A percentile compares a stretch with the other conserved stretches of the same genome.
These are phyloP conservation scores for Theobroma grandiflorum DNA, from an alignment of 441 rosid genomes.

Conservation along the genomic window DNA sequence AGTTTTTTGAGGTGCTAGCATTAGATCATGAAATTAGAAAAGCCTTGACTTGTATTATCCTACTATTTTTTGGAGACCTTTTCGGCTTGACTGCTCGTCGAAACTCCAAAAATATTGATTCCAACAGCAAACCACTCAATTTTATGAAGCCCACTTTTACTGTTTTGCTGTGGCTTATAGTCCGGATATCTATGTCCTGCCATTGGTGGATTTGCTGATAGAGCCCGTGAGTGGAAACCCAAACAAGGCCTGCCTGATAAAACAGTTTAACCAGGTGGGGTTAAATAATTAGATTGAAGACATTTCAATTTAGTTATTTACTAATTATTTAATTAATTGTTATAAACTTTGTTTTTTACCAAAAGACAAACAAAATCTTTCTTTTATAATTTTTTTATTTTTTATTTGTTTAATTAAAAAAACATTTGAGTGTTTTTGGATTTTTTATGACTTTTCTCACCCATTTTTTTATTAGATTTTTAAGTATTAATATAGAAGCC, in stretches of 20 bases:
- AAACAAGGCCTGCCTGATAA: background rate
- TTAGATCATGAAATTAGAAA: background rate
- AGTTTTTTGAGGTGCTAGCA: background rate
- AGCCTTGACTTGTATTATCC: background rate
- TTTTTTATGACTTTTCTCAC: too few relatives aligned
- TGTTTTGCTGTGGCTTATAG: background rate
- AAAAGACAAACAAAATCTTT: too few relatives aligned
- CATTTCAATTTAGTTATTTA: too few relatives aligned
- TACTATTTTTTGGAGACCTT: background rate
- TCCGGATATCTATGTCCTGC: too few relatives aligned
- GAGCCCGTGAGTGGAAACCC: background rate
- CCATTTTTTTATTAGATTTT: too few relatives aligned
- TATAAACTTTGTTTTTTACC: too few relatives aligned
- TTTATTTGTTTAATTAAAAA: too few relatives aligned
- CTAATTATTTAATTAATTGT: too few relatives aligned
- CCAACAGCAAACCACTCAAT: background rate
- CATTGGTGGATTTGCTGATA: background rate
- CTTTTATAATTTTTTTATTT: too few relatives aligned
- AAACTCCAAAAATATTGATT: background rate
- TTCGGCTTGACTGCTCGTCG: background rate
- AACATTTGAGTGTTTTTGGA: too few relatives aligned
- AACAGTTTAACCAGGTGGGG: background rate
- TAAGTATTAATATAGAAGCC: too few relatives aligned
- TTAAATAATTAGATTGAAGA: too few relatives aligned
- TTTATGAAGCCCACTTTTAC: background rate